Evolutionary conservation across 176 grass and related monocot genomes (phyloP), one percentile per base, ranked within the genome.

Genomic region (Avena eriantha): DNA sequence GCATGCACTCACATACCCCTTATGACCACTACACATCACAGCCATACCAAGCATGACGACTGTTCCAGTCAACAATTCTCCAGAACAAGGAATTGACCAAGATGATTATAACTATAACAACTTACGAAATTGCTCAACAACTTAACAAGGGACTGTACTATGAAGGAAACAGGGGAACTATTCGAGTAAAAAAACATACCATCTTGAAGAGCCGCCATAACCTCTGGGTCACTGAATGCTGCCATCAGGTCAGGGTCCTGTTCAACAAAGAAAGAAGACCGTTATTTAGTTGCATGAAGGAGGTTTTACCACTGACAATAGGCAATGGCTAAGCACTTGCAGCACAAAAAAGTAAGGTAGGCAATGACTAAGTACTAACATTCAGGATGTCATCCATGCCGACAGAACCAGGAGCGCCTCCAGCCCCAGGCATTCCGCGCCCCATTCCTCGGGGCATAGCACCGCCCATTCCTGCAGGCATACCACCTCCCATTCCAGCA

Each of bases 301-400:
- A 29, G 22, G 72, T 29, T 50, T 75, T 46, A 29, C 46, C 46
- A 18, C 2, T 29, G 3, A 50, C n/a, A 76, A 5, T 14, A 51
- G 23, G 34, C 34, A 35, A 35, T 35, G 34, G 34, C 34, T 35
- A 35, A 3, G 34, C 34, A 35, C 7, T 24, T 73, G 5, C 10
- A 69, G 68, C 24, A 75, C 24, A 65, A 50, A 1, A 5, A 54
- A 77, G 8, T 1, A 21, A 70, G 10, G 16, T 31, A 73, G 11
- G 2, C 53, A 81, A 12, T 55, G 0, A 15, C 23, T 23, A 80
- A 51, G 23, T 14, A 92, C 93, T 98, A 87, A 95, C 96, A 84
- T 94, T 92, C 83, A 95, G 70, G 83, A 98, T 98, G 66, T 95
- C 81, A 89, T 90, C 91, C 96, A 92, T 98, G 85, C 95, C 93